Percentiles rank a stretch among this genome's conserved stretches.
phyloP scores from a whole-genome alignment of 192 early-diverging fungal species.

The Physocladia obscura region DNA sequence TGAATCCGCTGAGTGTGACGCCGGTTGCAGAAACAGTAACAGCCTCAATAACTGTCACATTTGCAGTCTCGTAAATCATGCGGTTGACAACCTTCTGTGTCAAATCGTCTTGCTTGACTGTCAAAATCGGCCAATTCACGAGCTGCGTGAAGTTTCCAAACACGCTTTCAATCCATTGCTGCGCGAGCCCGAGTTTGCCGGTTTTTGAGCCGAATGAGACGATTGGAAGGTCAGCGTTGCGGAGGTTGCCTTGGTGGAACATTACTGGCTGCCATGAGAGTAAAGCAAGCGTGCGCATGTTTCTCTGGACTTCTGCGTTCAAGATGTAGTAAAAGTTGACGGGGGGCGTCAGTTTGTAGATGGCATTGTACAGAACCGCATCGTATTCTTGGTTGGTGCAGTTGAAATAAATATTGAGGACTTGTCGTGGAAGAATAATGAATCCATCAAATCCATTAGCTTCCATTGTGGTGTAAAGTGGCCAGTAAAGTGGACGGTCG shows the following conservation, averaged over 20 bases:
- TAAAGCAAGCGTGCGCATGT: neutral
- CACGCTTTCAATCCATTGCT: conserved; percentile 7
- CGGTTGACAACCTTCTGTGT: neutral
- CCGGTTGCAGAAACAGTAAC: neutral
- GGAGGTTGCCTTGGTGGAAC: conserved; percentile 22
- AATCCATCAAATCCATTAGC: conserved; percentile 45
- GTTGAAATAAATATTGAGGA: conserved; percentile 46
- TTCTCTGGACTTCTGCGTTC: neutral
- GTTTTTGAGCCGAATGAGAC: neutral
- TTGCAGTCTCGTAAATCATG: conserved; percentile 5
- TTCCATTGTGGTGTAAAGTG: conserved; percentile 37
- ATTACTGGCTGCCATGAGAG: conserved; percentile 14
- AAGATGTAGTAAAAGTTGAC: neutral
- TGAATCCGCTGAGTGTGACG: neutral
- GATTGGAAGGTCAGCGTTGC: neutral
- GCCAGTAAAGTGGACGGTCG: conserved; percentile 27
- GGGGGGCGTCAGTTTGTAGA: neutral
- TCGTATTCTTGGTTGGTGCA: conserved; percentile 17
- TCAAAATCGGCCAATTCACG: conserved; percentile 5
- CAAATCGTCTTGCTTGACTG: conserved; percentile 3
- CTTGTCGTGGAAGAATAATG: conserved; percentile 40
- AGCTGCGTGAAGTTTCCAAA: neutral
- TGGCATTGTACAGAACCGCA: conserved; percentile 8
- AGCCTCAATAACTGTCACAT: neutral
- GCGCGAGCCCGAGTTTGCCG: conserved; percentile 1